These are phyloP conservation scores for Suillus alpinus DNA, from an alignment of 768 basidiomycete genomes.

Conservation along the genomic window DNA sequence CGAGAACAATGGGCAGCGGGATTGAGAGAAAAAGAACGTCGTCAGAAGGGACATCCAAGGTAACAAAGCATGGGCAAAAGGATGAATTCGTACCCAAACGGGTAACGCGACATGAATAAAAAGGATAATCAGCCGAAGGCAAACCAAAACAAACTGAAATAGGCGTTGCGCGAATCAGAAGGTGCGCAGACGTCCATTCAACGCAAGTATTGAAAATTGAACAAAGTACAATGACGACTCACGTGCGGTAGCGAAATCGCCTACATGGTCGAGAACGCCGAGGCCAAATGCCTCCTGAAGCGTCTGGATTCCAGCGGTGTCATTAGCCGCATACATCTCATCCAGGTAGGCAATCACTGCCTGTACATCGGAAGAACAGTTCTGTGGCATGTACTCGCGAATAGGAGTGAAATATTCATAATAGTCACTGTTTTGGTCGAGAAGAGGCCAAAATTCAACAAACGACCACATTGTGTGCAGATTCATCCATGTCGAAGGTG, in stretches of 20 bases:
- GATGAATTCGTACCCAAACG: background rate
- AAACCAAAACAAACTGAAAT: too few relatives aligned
- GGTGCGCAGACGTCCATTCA: background rate
- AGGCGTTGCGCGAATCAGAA: background rate
- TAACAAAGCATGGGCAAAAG: background rate
- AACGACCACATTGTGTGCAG: background rate
- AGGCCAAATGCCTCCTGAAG: conserved; percentile 63
- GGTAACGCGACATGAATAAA: too few relatives aligned
- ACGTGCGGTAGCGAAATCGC: conserved; percentile 65
- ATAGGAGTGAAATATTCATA: conserved; percentile 63
- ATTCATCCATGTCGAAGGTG: background rate
- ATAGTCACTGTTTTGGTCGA: conserved; percentile 13
- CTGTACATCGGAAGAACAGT: conserved; percentile 73
- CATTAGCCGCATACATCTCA: conserved; percentile 44
- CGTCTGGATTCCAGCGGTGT: conserved; percentile 43
- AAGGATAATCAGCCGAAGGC: too few relatives aligned
- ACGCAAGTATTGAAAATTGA: background rate
- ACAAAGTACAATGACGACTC: conserved; percentile 14
- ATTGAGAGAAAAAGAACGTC: background rate
- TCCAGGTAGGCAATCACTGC: conserved; percentile 63
- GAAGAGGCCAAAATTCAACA: background rate
- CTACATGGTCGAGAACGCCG: conserved; percentile 51
- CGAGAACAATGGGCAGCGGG: background rate
- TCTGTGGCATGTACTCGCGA: conserved; percentile 61
- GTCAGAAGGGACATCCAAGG: too few relatives aligned